Conservation (phyloP, 192 early-diverging fungal genomes). For the Podila verticillata region DNA sequence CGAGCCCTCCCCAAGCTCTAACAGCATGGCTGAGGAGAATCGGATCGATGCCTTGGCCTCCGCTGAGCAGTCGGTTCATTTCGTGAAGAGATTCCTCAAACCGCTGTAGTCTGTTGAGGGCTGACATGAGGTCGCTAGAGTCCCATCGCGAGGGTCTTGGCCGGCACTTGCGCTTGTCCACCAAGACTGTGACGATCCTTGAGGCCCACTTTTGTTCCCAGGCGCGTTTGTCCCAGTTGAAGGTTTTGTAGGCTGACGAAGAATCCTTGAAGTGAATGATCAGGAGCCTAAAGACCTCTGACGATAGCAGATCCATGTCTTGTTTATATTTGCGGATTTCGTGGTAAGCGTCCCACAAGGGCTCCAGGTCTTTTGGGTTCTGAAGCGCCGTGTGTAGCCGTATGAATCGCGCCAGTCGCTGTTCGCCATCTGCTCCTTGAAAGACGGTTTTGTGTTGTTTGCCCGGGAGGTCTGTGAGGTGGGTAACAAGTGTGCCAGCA, state of each 20-base stretch:
- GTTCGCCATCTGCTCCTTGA: background rate
- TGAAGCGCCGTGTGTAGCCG: constrained; percentile 24
- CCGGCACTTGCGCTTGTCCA: constrained; percentile 17
- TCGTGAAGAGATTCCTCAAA: constrained; percentile 28
- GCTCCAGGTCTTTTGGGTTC: constrained; percentile 9
- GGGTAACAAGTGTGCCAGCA: background rate
- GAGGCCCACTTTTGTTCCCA: constrained; percentile 11
- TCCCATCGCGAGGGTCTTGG: constrained; percentile 16
- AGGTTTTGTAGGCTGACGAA: background rate
- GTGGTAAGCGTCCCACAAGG: constrained; percentile 35
- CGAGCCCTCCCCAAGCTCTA: constrained; percentile 38
- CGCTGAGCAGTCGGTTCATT: constrained; percentile 3
- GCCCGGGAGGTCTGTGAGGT: constrained; percentile 14
- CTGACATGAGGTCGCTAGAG: constrained; percentile 34
- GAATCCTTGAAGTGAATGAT: constrained; percentile 31
- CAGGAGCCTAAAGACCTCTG: constrained; percentile 17
- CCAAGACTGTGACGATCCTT: constrained; percentile 30
- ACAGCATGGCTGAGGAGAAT: constrained; percentile 40
- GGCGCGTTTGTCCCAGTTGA: background rate
- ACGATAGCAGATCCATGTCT: constrained; percentile 5
- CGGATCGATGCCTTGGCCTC: constrained; percentile 10
- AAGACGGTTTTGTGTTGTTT: constrained; percentile 3
- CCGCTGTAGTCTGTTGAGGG: constrained; percentile 26
- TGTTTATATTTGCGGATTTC: constrained; percentile 9
- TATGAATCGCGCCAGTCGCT: constrained; percentile 9